Percentiles rank a stretch among this genome's conserved stretches.
Conservation (phyloP, 164 flowering plant species). For the Stephania yunnanensis region DNA sequence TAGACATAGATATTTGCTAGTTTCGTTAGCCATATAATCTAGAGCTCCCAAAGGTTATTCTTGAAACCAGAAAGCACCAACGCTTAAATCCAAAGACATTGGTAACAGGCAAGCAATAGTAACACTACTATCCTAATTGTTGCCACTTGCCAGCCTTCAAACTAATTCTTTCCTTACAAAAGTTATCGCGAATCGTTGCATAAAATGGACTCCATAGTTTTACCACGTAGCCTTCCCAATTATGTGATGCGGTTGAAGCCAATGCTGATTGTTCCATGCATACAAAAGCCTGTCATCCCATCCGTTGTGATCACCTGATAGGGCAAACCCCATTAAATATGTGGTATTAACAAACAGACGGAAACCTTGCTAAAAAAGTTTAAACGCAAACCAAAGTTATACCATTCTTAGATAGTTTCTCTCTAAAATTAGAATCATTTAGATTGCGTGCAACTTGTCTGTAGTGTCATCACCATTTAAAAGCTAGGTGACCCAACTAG, state of each 20-base stretch:
- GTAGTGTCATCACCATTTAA: no score
- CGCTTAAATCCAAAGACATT: not conserved
- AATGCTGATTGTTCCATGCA: not conserved
- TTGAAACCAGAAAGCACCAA: not conserved
- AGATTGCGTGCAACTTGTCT: no score
- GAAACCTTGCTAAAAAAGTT: not conserved
- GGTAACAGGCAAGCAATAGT: not conserved
- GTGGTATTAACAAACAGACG: not conserved
- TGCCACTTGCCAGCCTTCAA: not conserved
- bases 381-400: no score
- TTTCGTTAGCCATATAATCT: not conserved
- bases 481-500: no score
- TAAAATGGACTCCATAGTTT: not conserved
- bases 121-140: not conserved
- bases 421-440: no score
- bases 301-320: not conserved
- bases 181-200: not conserved
- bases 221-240: not conserved
- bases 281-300: conserved; percentile 1
- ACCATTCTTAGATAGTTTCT: no score
- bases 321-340: not conserved
- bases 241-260: not conserved
- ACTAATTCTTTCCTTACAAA: not conserved
- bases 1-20: not conserved
- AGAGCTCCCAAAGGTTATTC: not conserved